Base-by-base conservation (phyloP, 306 rosid species). In the Styphnolobium japonicum region DNA sequence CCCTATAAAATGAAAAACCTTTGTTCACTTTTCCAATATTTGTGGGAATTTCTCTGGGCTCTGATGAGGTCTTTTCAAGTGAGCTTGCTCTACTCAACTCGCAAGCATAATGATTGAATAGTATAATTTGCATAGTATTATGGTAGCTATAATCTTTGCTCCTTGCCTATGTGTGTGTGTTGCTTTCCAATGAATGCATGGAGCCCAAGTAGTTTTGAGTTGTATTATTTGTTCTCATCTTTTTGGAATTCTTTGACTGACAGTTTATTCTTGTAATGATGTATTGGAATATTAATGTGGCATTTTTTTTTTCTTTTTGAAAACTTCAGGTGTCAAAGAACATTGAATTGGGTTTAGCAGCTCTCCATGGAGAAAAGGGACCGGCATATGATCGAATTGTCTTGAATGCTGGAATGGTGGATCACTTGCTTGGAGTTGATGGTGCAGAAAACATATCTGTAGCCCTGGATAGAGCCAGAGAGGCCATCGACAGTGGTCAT, bases 301-400 rank as follows among this genome's bases (percentile, higher is more conserved):
- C 23, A 48, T 64, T 53, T 25, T 52, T 23, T 65, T 83, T 65
- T 46, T 0, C 22, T 66, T 75, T 80, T 18, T 64, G n/a, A 66
- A 53, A 64, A 82, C 29, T 73, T 61, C 76, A 94, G 98, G 91
- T 95, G 45, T 76, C 91, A 10, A 95, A 85, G 92, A 92, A 92
- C 82, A 88, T 95, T 71, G 98, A 81, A 86, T 84, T 92, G 87
- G 98, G 98, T 65, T 86, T 95, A 81, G 83, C 88, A 21, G 98
- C 98, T 78, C 98, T 95, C 34, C 18, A 52, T 14, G 98, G 98
- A 63, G 72, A 92, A 78, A 95, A 84, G 81, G 98, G 98, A 58
- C 91, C 98, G 2, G 90, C 97, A n/a, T 95, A 95, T 79, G 98
- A 91, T 78, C 90, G 98, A 42, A 90, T 95, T 48, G 91, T 92